Evolutionary conservation across 2,329 filamentous ascomycete species (phyloP), one percentile per base, ranked within the genome.

Genomic region (Ophiostoma novo-ulmi): DNA sequence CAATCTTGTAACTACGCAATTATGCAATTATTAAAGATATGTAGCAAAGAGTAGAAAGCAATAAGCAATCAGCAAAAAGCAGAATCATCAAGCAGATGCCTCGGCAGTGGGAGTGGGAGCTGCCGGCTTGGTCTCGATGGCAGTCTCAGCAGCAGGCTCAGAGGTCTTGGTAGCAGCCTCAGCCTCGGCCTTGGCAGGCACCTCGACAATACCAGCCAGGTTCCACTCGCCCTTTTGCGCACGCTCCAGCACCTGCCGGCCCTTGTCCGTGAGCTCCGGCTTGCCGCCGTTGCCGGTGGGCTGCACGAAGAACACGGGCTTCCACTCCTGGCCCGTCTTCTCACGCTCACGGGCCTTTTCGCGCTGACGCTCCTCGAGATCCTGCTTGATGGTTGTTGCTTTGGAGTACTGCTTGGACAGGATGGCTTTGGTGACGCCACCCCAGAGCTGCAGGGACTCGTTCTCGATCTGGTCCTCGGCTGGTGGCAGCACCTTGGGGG

Each of bases 391-490:
- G 26, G 86, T 88, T 31, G 95, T 99, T 8, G 95, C 95, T 74
- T 91, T 88, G 61, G 86, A 86, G 80, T 89, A 99, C 78, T 97
- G 92, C 80, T 94, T 96, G 73, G 88, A 82, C 31, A 87, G 80
- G 77, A 99, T 98, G 48, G 94, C 93, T 69, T 91, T 85, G 22
- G 95, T 98, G 64, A 99, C 94, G 35, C 87, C 87, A 44, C 88
- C 85, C 95, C 95, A 99, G 78, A 97, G 91, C 71, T 87, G 89
- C 74, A 95, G 87, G 1, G 92, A 96, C 81, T 99, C 95, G 79
- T 99, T 95, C 70, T 91, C 87, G 1, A 97, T 87, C 79, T 98
- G 95, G 71, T 88, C 80, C 63, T 93, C 89, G 22, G 85, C 80
- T 0, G 94, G 92, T 0, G 95, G 95, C 0, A 96, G 79, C 63